Percentiles rank a stretch among this genome's conserved stretches.
phyloP scores from a whole-genome alignment of 257 asterid genomes.

The Capsicum pubescens region DNA sequence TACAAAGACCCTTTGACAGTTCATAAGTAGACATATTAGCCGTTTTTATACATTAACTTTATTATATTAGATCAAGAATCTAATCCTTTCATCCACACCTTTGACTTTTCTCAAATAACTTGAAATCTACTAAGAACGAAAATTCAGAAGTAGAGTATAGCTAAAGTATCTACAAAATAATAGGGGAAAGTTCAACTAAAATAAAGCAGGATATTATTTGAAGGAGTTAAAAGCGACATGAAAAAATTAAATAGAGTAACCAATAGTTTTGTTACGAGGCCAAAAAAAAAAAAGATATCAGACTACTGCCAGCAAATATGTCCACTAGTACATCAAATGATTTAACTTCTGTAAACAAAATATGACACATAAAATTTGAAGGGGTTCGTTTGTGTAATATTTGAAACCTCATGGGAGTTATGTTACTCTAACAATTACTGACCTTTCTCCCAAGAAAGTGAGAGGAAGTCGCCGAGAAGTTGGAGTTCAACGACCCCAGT shows the following conservation, averaged over 20 bases:
- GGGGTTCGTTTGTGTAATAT: background rate
- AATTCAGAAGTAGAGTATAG: background rate
- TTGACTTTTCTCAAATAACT: background rate
- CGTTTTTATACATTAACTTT: background rate
- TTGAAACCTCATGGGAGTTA: background rate
- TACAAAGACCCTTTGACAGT: background rate
- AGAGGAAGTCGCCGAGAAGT: slow-evolving; percentile 47
- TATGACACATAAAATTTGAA: background rate
- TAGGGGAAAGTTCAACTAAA: background rate
- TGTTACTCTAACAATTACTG: background rate
- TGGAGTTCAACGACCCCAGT: slow-evolving; percentile 65
- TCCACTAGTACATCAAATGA: background rate
- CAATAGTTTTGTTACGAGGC: background rate
- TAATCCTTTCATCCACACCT: background rate
- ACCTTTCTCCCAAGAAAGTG: slow-evolving; percentile 66
- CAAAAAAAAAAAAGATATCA: background rate
- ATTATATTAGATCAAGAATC: background rate
- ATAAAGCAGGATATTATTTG: background rate
- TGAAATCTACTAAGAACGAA: background rate
- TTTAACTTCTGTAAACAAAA: background rate
- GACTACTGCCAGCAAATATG: background rate
- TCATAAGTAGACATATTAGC: background rate
- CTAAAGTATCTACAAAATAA: background rate
- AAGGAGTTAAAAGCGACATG: background rate
- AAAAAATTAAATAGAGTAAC: slow-evolving; percentile 9